These are phyloP conservation scores for Aurifilum marmelostoma DNA, from an alignment of 2,329 filamentous ascomycete species.

Conservation along the genomic window DNA sequence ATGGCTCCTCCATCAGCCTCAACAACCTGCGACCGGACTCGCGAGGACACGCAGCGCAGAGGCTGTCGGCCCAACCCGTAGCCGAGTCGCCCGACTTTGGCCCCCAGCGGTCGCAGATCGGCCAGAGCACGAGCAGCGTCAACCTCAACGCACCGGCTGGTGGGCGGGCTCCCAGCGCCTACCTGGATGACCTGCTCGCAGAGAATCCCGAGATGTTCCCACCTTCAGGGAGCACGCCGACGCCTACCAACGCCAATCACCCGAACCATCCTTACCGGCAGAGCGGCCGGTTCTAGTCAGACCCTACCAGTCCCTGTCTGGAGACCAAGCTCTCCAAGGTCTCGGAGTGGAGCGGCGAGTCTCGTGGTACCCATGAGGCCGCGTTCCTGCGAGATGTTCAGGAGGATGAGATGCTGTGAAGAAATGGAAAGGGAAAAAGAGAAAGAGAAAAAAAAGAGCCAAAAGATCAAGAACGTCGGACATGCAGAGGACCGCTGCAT, in stretches of 20 bases:
- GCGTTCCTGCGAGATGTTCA: background rate
- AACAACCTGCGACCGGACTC: slow-evolving; percentile 65
- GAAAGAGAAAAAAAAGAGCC: background rate
- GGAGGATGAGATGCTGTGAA: slow-evolving; percentile 15
- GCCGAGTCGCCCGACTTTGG: slow-evolving; percentile 66
- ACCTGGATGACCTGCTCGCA: slow-evolving; percentile 86
- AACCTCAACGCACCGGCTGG: slow-evolving; percentile 67
- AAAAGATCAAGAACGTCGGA: background rate
- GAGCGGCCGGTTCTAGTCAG: slow-evolving; percentile 31
- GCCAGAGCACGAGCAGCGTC: slow-evolving; percentile 67
- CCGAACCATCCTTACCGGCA: slow-evolving; percentile 28
- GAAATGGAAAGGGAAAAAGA: no score
- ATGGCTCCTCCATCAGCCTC: slow-evolving; percentile 60
- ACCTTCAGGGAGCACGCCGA: slow-evolving; percentile 37
- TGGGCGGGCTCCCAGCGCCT: slow-evolving; percentile 81
- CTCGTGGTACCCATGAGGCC: background rate
- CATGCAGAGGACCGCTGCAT: background rate
- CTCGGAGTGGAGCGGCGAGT: slow-evolving; percentile 26
- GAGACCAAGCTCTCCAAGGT: slow-evolving; percentile 27
- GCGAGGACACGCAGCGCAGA: slow-evolving; percentile 52
- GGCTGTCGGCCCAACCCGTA: slow-evolving; percentile 54
- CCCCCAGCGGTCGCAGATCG: slow-evolving; percentile 43
- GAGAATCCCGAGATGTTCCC: slow-evolving; percentile 64
- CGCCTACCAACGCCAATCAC: slow-evolving; percentile 35
- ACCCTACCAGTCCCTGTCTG: slow-evolving; percentile 18